Percentiles rank a stretch among this genome's conserved stretches.
phyloP scores from a whole-genome alignment of 2,329 filamentous ascomycete genomes.

The Verticillium zaregamsianum region DNA sequence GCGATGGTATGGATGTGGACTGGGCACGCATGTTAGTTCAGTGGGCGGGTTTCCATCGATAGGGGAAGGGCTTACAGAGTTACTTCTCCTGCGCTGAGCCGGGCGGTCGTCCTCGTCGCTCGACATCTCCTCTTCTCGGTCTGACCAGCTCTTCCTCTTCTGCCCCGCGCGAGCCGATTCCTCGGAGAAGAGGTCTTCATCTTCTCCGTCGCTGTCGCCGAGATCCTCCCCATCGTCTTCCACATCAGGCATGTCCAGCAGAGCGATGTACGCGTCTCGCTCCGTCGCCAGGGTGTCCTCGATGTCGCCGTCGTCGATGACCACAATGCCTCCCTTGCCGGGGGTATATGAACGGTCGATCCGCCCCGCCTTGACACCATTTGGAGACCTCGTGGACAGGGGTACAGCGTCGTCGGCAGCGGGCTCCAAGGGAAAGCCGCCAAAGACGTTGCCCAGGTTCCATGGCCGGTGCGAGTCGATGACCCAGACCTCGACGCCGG shows the following conservation, averaged over 20 bases:
- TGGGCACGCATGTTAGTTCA: slow-evolving; percentile 24
- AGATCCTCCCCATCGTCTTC: slow-evolving; percentile 67
- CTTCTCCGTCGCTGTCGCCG: slow-evolving; percentile 54
- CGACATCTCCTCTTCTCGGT: slow-evolving; percentile 63
- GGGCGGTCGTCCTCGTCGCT: slow-evolving; percentile 74
- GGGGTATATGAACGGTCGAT: slow-evolving; percentile 69
- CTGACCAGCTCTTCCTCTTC: slow-evolving; percentile 79
- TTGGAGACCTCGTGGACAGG: slow-evolving; percentile 47
- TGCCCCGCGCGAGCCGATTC: slow-evolving; percentile 44
- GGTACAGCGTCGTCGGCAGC: slow-evolving; percentile 41
- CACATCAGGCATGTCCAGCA: slow-evolving; percentile 86
- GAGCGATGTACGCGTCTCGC: slow-evolving; percentile 76
- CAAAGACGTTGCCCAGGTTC: slow-evolving; percentile 94
- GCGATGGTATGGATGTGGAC: slow-evolving; percentile 63
- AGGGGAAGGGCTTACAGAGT: slow-evolving; percentile 59
- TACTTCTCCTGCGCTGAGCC: slow-evolving; percentile 77
- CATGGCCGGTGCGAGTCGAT: slow-evolving; percentile 88
- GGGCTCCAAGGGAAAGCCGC: slow-evolving; percentile 58
- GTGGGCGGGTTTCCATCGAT: too few relatives aligned
- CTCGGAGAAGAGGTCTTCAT: slow-evolving; percentile 42
- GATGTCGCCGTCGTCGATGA: slow-evolving; percentile 95
- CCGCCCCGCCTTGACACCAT: slow-evolving; percentile 69
- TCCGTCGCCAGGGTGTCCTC: slow-evolving; percentile 74
- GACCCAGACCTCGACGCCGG: slow-evolving; percentile 92
- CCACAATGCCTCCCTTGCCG: slow-evolving; percentile 81